phyloP scores from a whole-genome alignment of 2,329 filamentous ascomycete genomes.

The Aspergillus japonicus region DNA sequence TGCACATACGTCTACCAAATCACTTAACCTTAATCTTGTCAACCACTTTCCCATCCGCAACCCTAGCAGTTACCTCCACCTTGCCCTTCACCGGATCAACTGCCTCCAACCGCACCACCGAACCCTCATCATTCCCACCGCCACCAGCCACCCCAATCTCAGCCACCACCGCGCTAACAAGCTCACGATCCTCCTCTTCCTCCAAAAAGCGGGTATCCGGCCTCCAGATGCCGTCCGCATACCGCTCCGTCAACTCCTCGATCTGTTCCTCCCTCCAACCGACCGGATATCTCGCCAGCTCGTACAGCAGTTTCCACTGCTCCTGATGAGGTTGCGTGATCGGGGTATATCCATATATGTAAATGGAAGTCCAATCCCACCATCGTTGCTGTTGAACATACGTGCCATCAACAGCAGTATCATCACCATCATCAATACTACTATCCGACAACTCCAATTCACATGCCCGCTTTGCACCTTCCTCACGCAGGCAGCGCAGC shows the following conservation, averaged over 20 bases:
- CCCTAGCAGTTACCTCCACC: neutral
- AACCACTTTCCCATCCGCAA: neutral
- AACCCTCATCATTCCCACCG: neutral
- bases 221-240: neutral
- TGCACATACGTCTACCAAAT: too few relatives aligned
- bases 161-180: neutral
- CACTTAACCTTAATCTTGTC: neutral
- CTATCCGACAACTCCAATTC: conserved; percentile 19
- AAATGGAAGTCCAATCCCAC: conserved; percentile 21
- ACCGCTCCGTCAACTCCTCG: neutral
- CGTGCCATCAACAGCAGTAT: neutral
- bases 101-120: neutral
- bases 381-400: neutral
- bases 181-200: neutral
- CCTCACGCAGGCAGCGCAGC: conserved; percentile 17
- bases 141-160: neutral
- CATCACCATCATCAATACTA: conserved; percentile 11
- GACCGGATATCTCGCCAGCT: conserved; percentile 1
- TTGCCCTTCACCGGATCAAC: neutral
- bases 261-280: neutral
- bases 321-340: conserved; percentile 21
- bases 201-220: neutral
- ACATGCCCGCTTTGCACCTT: conserved; percentile 20
- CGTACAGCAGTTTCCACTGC: conserved; percentile 21
- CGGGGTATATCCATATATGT: conserved; percentile 18